Conservation (phyloP, 352 stramenopile species). For the Phytophthora pluvialis region DNA sequence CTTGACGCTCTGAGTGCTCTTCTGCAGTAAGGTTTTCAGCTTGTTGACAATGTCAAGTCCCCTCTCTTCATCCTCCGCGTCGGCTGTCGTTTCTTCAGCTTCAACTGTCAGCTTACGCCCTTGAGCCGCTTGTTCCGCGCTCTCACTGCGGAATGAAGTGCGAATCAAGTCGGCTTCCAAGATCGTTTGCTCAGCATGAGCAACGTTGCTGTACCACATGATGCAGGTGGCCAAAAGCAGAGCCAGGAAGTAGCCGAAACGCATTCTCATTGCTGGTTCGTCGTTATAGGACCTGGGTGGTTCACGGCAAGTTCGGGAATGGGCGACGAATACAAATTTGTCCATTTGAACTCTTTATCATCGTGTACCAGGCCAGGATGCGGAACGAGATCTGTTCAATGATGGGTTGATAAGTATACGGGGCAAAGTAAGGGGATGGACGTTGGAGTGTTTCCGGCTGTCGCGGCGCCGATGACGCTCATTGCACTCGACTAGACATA, state of each 20-base stretch:
- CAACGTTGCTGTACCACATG: neutral
- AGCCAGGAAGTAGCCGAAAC: neutral
- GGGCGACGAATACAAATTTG: neutral
- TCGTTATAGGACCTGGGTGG: neutral
- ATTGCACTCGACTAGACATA: too few relatives aligned
- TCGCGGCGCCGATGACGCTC: too few relatives aligned
- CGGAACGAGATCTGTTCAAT: constrained; percentile 5
- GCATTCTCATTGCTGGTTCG: constrained; percentile 1
- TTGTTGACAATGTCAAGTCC: neutral
- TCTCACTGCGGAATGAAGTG: neutral
- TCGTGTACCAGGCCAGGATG: neutral
- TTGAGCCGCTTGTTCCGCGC: too few relatives aligned
- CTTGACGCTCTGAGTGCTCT: constrained; percentile 1
- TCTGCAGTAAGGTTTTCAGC: neutral
- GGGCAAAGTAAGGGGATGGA: neutral
- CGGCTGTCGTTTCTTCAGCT: neutral
- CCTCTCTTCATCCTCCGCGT: constrained; percentile 1
- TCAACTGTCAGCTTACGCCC: neutral
- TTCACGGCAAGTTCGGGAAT: neutral
- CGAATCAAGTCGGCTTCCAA: neutral
- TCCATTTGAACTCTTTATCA: neutral
- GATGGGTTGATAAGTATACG: constrained; percentile 14
- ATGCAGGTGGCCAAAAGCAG: constrained; percentile 1
- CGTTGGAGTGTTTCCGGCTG: neutral
- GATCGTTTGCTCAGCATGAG: neutral